Evolutionary conservation across 768 basidiomycete species (phyloP).

Genomic region (Pleurotus citrinopileatus): DNA sequence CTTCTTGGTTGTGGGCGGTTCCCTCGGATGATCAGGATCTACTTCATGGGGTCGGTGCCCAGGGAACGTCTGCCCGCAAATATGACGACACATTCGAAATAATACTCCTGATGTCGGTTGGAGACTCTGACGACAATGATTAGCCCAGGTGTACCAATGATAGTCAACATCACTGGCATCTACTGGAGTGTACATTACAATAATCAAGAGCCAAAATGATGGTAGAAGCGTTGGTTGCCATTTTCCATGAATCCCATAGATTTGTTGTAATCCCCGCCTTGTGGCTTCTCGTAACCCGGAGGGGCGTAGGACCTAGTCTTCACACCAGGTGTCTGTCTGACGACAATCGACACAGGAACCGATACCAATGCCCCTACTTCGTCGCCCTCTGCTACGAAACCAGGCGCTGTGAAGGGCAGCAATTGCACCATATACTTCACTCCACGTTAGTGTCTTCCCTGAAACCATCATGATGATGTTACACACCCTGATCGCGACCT

Average conservation of each 20-base stretch:
- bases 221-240: constrained; percentile 50
- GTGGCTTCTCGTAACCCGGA: constrained; percentile 44
- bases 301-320: constrained; percentile 45
- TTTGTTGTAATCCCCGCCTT: constrained; percentile 47
- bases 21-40: constrained; percentile 53
- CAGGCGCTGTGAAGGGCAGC: constrained; percentile 38
- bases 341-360: constrained; percentile 37
- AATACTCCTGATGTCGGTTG: constrained; percentile 46
- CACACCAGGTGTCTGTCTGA: constrained; percentile 36
- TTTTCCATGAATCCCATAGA: constrained; percentile 52
- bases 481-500: constrained; percentile 47
- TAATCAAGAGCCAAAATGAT: constrained; percentile 17
- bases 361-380: constrained; percentile 29
- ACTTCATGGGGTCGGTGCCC: constrained; percentile 54
- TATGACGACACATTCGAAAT: constrained; percentile 71
- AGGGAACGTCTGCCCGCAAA: constrained; percentile 39
- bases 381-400: constrained; percentile 30
- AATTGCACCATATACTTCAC: constrained; percentile 44
- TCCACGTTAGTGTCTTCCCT: background rate
- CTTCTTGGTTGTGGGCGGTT: constrained; percentile 56
- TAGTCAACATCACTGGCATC: too few relatives aligned
- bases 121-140: background rate
- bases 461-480: background rate
- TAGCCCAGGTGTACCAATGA: background rate
- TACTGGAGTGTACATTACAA: constrained; percentile 5